Conservation (phyloP, 495 filamentous ascomycete genomes). For the Podospora pseudoanserina region DNA sequence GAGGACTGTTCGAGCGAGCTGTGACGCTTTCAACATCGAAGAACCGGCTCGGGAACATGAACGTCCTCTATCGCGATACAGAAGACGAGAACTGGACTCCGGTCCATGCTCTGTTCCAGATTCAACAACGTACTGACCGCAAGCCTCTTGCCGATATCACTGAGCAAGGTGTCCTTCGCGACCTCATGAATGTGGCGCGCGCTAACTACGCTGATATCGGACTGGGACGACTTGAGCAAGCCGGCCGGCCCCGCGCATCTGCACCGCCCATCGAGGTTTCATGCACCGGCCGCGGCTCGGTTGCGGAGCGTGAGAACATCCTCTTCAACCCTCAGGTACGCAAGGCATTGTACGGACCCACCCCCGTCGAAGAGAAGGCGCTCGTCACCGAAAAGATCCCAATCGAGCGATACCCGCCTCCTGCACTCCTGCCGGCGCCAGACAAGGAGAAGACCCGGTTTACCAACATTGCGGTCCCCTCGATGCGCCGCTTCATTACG, state of each 20-base stretch:
- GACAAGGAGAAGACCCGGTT: conserved; percentile 75
- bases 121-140: conserved; percentile 65
- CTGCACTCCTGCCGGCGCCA: conserved; percentile 67
- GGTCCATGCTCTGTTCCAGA: conserved; percentile 73
- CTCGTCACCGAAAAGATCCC: conserved; percentile 68
- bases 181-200: conserved; percentile 75
- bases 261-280: conserved; percentile 85
- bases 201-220: conserved; percentile 63
- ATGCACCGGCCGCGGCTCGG: conserved; percentile 63
- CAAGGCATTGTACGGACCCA: conserved; percentile 67
- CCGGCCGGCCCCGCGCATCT: conserved; percentile 66
- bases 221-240: conserved; percentile 73
- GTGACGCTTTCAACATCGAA: conserved; percentile 50
- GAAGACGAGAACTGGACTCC: conserved; percentile 61
- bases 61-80: conserved; percentile 41
- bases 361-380: conserved; percentile 62
- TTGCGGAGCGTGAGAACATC: conserved; percentile 64
- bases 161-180: conserved; percentile 65
- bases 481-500: conserved; percentile 98
- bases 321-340: conserved; percentile 77
- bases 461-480: conserved; percentile 87
- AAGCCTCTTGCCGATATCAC: conserved; percentile 67
- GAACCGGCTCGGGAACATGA: conserved; percentile 47
- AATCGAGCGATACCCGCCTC: conserved; percentile 56
- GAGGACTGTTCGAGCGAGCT: conserved; percentile 57